Evolutionary conservation across 78 protist genomes (phyloP).

Genomic region (Chrysochromulina parva): DNA sequence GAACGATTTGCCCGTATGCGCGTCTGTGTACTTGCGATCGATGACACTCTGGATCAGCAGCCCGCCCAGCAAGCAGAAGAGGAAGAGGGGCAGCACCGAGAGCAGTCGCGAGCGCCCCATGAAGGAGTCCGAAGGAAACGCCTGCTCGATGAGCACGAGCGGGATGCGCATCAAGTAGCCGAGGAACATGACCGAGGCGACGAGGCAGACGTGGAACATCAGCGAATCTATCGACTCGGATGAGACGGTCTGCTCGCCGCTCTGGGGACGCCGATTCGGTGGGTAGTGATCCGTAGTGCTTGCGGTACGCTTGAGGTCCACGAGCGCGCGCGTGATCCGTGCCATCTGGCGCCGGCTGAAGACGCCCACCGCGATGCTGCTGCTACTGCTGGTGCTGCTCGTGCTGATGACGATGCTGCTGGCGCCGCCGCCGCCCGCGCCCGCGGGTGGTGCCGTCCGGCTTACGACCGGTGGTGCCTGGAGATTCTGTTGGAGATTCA

Average conservation of each 20-base stretch:
- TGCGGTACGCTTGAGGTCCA: not conserved
- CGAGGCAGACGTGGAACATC: constrained; percentile 9
- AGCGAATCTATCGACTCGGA: constrained; percentile 17
- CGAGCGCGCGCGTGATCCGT: too few species aligned
- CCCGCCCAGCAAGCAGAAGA: constrained; percentile 22
- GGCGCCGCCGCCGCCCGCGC: too few species aligned
- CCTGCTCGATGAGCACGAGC: not conserved
- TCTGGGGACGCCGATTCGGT: not conserved
- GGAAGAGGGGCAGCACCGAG: constrained; percentile 21
- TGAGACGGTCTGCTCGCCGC: constrained; percentile 10
- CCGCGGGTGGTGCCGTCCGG: too few species aligned
- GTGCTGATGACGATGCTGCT: too few species aligned
- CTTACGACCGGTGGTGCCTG: too few species aligned
- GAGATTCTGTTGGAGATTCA: too few species aligned
- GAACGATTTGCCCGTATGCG: not conserved
- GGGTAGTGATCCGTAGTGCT: not conserved
- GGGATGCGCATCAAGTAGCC: constrained; percentile 7
- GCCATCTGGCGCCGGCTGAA: too few species aligned
- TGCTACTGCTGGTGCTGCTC: too few species aligned
- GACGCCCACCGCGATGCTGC: too few species aligned
- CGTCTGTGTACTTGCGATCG: not conserved
- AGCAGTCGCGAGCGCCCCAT: not conserved
- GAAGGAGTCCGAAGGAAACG: not conserved
- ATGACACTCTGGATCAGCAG: not conserved
- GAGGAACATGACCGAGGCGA: not conserved